These are phyloP conservation scores for Colletotrichum tabaci DNA, from an alignment of 2,329 filamentous ascomycete genomes.

Conservation along the genomic window DNA sequence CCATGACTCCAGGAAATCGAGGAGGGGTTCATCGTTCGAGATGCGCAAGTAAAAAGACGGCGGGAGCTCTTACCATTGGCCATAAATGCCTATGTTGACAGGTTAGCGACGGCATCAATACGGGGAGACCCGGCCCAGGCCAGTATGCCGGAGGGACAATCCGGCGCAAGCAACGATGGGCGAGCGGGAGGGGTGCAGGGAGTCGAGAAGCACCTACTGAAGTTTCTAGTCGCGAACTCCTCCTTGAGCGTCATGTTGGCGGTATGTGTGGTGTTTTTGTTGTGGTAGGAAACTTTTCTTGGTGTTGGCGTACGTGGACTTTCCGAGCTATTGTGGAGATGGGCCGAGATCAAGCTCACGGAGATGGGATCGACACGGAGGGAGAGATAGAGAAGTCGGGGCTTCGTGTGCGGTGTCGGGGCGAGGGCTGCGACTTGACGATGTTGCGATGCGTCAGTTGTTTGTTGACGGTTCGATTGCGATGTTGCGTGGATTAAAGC, in stretches of 20 bases:
- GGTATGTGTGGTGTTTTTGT: constrained; percentile 42
- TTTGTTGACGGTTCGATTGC: not conserved
- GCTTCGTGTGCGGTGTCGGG: not conserved
- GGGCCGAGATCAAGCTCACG: constrained; percentile 41
- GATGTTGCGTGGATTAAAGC: constrained; percentile 12
- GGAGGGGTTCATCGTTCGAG: not conserved
- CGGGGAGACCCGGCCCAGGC: not conserved
- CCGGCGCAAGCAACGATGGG: constrained; percentile 34
- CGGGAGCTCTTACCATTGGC: constrained; percentile 75
- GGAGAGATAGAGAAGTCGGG: not conserved
- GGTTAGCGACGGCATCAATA: constrained; percentile 50
- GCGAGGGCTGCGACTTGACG: not conserved
- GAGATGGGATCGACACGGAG: constrained; percentile 31
- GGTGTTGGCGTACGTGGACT: constrained; percentile 41
- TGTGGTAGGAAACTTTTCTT: constrained; percentile 25
- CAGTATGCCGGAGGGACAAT: not conserved
- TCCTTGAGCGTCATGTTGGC: constrained; percentile 79
- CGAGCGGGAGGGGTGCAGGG: constrained; percentile 21
- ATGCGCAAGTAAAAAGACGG: not conserved
- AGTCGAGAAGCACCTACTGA: constrained; percentile 69
- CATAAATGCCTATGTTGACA: constrained; percentile 74
- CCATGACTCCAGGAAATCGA: not conserved
- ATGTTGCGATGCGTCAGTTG: constrained; percentile 14
- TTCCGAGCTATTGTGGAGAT: constrained; percentile 41
- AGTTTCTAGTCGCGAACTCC: constrained; percentile 81